These are phyloP conservation scores for Prunus padus DNA, from an alignment of 306 rosid species.

Conservation along the genomic window DNA sequence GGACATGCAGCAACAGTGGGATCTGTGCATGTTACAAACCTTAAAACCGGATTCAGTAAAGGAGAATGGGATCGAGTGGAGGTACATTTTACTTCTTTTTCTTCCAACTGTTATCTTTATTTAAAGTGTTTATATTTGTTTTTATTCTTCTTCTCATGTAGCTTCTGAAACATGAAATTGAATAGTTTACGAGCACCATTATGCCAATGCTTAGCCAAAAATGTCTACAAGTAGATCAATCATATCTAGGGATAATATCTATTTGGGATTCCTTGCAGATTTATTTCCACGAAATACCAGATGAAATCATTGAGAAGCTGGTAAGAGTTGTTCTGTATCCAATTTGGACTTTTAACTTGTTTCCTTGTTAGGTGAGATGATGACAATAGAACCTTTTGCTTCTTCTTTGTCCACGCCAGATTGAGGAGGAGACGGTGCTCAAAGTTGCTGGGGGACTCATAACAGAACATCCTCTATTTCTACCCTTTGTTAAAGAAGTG, in stretches of 20 bases:
- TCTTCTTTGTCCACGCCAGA: constrained; percentile 33
- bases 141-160: not conserved
- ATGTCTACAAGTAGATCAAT: not conserved
- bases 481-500: constrained; percentile 83
- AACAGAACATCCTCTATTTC: constrained; percentile 83
- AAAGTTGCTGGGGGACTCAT: constrained; percentile 90
- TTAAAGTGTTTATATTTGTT: not conserved
- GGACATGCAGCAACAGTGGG: constrained; percentile 81
- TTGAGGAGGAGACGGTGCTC: constrained; percentile 86
- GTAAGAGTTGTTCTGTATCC: constrained; percentile 40
- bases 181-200: not conserved
- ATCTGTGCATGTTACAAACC: constrained; percentile 85
- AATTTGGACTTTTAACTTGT: constrained; percentile 15
- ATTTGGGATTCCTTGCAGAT: constrained; percentile 55
- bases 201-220: not conserved
- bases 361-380: constrained; percentile 7
- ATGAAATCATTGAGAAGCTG: constrained; percentile 79
- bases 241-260: constrained; percentile 20
- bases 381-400: not conserved
- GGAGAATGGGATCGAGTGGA: constrained; percentile 88
- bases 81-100: constrained; percentile 38
- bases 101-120: not conserved
- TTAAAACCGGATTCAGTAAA: constrained; percentile 83
- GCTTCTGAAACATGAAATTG: constrained; percentile 2
- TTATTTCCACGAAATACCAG: constrained; percentile 84